phyloP scores from a whole-genome alignment of 2,329 filamentous ascomycete genomes.

The Colletotrichum neosansevieriae region DNA sequence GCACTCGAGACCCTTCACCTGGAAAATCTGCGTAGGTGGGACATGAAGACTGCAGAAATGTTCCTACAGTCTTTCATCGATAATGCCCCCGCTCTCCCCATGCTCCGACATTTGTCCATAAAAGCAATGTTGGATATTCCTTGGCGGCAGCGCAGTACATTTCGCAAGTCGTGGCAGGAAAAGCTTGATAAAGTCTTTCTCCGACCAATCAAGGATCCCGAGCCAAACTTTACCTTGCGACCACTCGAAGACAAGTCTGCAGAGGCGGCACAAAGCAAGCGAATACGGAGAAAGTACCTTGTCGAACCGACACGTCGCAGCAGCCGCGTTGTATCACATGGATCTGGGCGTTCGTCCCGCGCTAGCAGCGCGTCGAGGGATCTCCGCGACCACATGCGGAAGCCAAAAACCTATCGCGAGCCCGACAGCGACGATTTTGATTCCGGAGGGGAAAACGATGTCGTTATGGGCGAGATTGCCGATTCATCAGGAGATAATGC shows the following conservation, averaged over 20 bases:
- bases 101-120: conserved; percentile 78
- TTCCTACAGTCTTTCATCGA: conserved; percentile 85
- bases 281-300: conserved; percentile 17
- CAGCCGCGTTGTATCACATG: conserved; percentile 49
- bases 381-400: conserved; percentile 40
- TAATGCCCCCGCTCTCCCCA: conserved; percentile 72
- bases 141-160: conserved; percentile 85
- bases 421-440: conserved; percentile 60
- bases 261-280: conserved; percentile 11
- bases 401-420: conserved; percentile 54
- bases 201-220: conserved; percentile 58
- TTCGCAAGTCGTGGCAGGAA: conserved; percentile 83
- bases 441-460: conserved; percentile 43
- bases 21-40: conserved; percentile 82
- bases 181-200: conserved; percentile 77
- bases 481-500: conserved; percentile 33
- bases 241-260: background rate
- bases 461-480: conserved; percentile 23
- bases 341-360: conserved; percentile 44
- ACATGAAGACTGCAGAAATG: conserved; percentile 73
- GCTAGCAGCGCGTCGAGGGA: conserved; percentile 46
- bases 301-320: conserved; percentile 52
- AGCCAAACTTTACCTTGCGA: conserved; percentile 43
- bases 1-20: conserved; percentile 80
- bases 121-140: conserved; percentile 83